Conservation (phyloP, 2,329 filamentous ascomycete species). For the Aspergillus sp. region DNA sequence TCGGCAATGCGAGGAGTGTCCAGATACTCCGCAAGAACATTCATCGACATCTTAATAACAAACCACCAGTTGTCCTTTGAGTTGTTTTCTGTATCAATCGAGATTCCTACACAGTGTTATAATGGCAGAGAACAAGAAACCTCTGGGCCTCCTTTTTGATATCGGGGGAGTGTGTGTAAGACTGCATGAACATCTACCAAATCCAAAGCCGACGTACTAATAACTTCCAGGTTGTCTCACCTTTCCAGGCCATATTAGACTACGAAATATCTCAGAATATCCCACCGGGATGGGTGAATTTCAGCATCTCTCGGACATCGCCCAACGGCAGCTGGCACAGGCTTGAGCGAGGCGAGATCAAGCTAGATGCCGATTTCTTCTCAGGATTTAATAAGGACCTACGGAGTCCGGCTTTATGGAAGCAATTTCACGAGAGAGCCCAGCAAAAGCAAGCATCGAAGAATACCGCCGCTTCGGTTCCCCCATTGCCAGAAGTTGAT, state of each 20-base stretch:
- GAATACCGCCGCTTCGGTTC: constrained; percentile 32
- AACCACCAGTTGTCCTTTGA: constrained; percentile 1
- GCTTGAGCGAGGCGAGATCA: constrained; percentile 78
- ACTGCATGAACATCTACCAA: neutral
- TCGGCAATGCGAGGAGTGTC: constrained; percentile 18
- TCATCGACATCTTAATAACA: no score
- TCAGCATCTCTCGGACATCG: constrained; percentile 73
- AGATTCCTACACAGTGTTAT: neutral
- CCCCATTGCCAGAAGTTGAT: constrained; percentile 68
- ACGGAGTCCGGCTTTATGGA: constrained; percentile 63
- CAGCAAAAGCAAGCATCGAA: constrained; percentile 20
- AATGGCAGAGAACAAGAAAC: constrained; percentile 45
- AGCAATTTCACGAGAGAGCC: constrained; percentile 46
- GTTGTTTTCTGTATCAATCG: neutral
- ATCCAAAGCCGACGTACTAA: constrained; percentile 2
- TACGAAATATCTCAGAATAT: constrained; percentile 76
- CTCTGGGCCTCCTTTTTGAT: constrained; percentile 82
- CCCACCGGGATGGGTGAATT: constrained; percentile 86
- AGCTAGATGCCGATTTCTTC: constrained; percentile 72
- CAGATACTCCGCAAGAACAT: constrained; percentile 6
- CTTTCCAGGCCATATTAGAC: constrained; percentile 87
- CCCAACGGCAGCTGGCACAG: constrained; percentile 83
- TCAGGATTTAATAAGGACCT: constrained; percentile 70
- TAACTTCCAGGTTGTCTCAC: constrained; percentile 68
- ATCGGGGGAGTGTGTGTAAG: constrained; percentile 95